Conservation (phyloP, 2,329 filamentous ascomycete genomes). For the Conoideocrella luteorostrata region DNA sequence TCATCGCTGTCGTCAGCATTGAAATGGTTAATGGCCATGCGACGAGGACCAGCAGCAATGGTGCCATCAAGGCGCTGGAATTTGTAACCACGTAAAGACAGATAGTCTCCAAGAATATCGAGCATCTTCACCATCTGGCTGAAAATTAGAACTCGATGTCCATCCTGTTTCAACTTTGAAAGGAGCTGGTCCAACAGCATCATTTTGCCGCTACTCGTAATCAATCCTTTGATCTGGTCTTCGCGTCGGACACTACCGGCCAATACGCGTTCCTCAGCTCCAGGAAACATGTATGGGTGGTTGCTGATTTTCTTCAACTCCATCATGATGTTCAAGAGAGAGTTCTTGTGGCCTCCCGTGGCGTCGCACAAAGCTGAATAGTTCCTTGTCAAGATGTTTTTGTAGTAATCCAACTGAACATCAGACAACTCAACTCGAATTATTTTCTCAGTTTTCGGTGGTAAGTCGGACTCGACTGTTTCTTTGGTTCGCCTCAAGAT, state of each 20-base stretch:
- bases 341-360: conserved; percentile 85
- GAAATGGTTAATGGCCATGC: conserved; percentile 96
- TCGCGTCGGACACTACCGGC: conserved; percentile 75
- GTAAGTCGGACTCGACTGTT: conserved; percentile 92
- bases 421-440: conserved; percentile 96
- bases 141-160: conserved; percentile 94
- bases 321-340: conserved; percentile 98
- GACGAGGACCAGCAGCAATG: conserved; percentile 78
- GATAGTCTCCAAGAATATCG: conserved; percentile 90
- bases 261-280: conserved; percentile 84
- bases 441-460: conserved; percentile 97
- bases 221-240: conserved; percentile 84
- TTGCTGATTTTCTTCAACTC: conserved; percentile 99
- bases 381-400: conserved; percentile 95
- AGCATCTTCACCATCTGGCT: conserved; percentile 99
- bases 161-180: conserved; percentile 85
- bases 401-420: conserved; percentile 96
- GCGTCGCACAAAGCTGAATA: conserved; percentile 92
- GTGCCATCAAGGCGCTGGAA: conserved; percentile 95
- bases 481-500: conserved; percentile 96
- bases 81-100: conserved; percentile 86
- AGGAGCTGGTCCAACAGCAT: conserved; percentile 96
- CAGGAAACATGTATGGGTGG: conserved; percentile 95
- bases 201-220: conserved; percentile 98
- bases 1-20: conserved; percentile 95